These are phyloP conservation scores for Cyclostephanos tholiformis DNA, from an alignment of 108 stramenopile species.

Conservation along the genomic window DNA sequence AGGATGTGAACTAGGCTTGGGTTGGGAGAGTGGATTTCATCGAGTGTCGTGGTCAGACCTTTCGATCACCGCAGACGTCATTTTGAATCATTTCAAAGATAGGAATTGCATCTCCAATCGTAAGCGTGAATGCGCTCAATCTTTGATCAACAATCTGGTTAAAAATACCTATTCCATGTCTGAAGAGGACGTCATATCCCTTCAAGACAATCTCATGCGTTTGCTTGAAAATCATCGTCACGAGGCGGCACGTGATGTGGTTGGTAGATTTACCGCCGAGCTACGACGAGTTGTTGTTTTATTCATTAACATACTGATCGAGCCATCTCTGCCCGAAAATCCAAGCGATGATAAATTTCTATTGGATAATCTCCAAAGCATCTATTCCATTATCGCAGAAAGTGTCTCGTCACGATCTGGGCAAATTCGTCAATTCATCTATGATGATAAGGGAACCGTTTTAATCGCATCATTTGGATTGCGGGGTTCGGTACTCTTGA, in stretches of 20 bases:
- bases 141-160: slow-evolving; percentile 16
- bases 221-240: slow-evolving; percentile 26
- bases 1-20: background rate
- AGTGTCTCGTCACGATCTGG: slow-evolving; percentile 38
- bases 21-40: slow-evolving; percentile 13
- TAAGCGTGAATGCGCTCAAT: slow-evolving; percentile 8
- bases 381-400: slow-evolving; percentile 21
- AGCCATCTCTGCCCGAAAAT: slow-evolving; percentile 21
- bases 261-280: slow-evolving; percentile 29
- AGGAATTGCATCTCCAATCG: background rate
- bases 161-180: background rate
- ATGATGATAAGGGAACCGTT: slow-evolving; percentile 56
- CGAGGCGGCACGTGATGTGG: slow-evolving; percentile 28
- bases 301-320: slow-evolving; percentile 25
- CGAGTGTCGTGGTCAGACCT: slow-evolving; percentile 16
- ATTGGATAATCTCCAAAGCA: slow-evolving; percentile 26
- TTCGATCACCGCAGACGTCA: slow-evolving; percentile 9
- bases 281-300: slow-evolving; percentile 30
- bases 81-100: slow-evolving; percentile 13
- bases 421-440: slow-evolving; percentile 60
- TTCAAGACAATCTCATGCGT: slow-evolving; percentile 16
- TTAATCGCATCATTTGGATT: slow-evolving; percentile 35
- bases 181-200: background rate
- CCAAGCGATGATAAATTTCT: slow-evolving; percentile 19
- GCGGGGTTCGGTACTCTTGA: slow-evolving; percentile 22